Percentiles rank a stretch among this genome's conserved stretches.
phyloP scores from a whole-genome alignment of 1,139 yeast species.

The Protomyces inundatus region DNA sequence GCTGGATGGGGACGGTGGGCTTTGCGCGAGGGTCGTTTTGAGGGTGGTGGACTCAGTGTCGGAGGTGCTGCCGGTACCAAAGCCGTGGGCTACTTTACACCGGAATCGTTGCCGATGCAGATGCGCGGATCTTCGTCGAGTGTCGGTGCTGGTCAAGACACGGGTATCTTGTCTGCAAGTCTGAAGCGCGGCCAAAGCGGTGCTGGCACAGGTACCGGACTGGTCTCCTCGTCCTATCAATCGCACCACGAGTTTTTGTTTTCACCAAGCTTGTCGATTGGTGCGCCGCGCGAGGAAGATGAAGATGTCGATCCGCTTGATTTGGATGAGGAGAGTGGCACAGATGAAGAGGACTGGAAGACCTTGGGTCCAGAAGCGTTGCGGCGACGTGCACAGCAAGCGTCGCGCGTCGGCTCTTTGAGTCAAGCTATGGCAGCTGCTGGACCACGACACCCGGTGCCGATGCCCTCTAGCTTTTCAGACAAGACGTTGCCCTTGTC shows the following conservation, averaged over 20 bases:
- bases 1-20: slow-evolving; percentile 99
- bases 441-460: too few relatives aligned
- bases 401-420: slow-evolving; percentile 3
- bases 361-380: slow-evolving; percentile 65
- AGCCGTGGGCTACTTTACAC: slow-evolving; percentile 4
- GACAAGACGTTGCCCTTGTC: slow-evolving; percentile 11
- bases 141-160: neutral
- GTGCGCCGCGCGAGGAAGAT: slow-evolving; percentile 25
- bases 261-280: slow-evolving; percentile 21
- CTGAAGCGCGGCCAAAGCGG: neutral
- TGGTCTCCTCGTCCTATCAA: neutral
- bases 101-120: slow-evolving; percentile 20
- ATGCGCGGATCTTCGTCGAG: neutral
- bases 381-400: slow-evolving; percentile 31
- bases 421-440: neutral
- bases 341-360: slow-evolving; percentile 96
- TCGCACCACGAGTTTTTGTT: slow-evolving; percentile 18
- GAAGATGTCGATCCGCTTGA: slow-evolving; percentile 29
- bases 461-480: neutral
- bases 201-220: neutral
- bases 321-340: slow-evolving; percentile 43
- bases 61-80: neutral
- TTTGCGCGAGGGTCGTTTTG: slow-evolving; percentile 40
- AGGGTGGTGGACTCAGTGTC: neutral
- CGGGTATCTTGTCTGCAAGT: neutral